phyloP scores from a whole-genome alignment of 768 basidiomycete genomes.

The Mrakia frigida region DNA sequence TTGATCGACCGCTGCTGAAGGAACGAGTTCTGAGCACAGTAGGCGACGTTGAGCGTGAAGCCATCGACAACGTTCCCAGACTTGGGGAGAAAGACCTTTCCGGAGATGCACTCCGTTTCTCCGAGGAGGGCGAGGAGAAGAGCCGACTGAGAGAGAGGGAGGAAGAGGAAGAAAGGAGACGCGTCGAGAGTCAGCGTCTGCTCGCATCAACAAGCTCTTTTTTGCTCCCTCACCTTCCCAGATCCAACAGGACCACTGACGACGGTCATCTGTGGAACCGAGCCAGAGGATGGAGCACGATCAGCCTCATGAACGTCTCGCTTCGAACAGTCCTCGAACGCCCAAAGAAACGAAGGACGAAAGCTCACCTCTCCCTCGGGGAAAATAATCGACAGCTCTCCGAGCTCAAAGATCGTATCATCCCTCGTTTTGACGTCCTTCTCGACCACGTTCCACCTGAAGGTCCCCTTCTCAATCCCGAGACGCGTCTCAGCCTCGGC shows the following conservation, averaged over 20 bases:
- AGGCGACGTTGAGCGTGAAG: conserved; percentile 1
- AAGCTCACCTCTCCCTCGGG: conserved; percentile 53
- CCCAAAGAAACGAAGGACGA: not conserved
- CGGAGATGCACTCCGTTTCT: conserved; percentile 46
- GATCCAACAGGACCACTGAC: conserved; percentile 64
- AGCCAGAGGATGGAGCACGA: not conserved
- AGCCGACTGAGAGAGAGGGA: not conserved
- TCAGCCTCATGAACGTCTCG: not conserved
- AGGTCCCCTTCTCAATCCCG: conserved; percentile 11
- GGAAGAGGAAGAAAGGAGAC: too few species aligned
- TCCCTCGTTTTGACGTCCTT: not conserved
- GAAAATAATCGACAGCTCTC: conserved; percentile 57
- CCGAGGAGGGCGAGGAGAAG: conserved; percentile 61
- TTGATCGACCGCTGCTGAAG: conserved; percentile 13
- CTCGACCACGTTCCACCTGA: conserved; percentile 19
- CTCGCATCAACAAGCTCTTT: not conserved
- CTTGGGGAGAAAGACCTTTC: conserved; percentile 26
- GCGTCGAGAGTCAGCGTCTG: not conserved
- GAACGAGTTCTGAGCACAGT: conserved; percentile 29
- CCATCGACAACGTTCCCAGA: not conserved
- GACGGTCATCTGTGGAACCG: conserved; percentile 43
- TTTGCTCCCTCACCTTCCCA: conserved; percentile 49
- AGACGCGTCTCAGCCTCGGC: not conserved
- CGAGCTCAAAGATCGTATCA: conserved; percentile 51
- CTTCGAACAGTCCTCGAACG: too few species aligned